Evolutionary conservation across 192 early-diverging fungal genomes (phyloP).

Genomic region (Coemansia sp.): DNA sequence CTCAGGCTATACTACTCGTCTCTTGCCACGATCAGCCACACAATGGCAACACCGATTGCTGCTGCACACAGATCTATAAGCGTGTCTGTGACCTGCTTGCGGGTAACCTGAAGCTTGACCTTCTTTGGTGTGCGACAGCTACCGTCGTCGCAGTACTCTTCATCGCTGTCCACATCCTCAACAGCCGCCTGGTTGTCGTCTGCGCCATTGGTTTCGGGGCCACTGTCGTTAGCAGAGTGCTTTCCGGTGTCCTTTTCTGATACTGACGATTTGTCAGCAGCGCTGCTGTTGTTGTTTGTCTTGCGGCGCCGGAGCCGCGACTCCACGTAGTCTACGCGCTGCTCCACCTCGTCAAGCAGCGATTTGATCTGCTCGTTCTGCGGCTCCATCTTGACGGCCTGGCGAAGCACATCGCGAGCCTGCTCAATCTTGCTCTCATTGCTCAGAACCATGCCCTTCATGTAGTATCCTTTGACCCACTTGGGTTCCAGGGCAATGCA

Average conservation of each 20-base stretch:
- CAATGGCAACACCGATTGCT: conserved; percentile 35
- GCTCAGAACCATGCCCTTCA: conserved; percentile 53
- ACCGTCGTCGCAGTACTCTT: conserved; percentile 49
- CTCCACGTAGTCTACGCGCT: conserved; percentile 52
- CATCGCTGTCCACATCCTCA: conserved; percentile 54
- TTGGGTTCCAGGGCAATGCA: conserved; percentile 52
- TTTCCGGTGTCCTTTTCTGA: neutral
- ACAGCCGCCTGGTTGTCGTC: conserved; percentile 15
- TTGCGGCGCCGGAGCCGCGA: conserved; percentile 46
- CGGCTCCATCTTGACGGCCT: conserved; percentile 42
- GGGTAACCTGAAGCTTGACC: conserved; percentile 45
- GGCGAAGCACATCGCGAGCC: conserved; percentile 28
- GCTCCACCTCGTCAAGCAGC: conserved; percentile 46
- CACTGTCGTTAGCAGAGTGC: conserved; percentile 23
- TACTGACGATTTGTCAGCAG: neutral
- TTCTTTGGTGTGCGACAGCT: conserved; percentile 42
- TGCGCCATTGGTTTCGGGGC: conserved; percentile 10
- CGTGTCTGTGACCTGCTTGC: conserved; percentile 35
- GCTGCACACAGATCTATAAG: conserved; percentile 42
- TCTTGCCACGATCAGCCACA: conserved; percentile 42
- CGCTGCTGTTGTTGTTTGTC: conserved; percentile 7
- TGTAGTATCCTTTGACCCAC: conserved; percentile 57
- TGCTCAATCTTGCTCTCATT: conserved; percentile 54
- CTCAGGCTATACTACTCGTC: conserved; percentile 2
- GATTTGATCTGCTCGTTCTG: conserved; percentile 37